Evolutionary conservation across 1,139 yeast genomes (phyloP).

Genomic region (Zygoascus sp.): DNA sequence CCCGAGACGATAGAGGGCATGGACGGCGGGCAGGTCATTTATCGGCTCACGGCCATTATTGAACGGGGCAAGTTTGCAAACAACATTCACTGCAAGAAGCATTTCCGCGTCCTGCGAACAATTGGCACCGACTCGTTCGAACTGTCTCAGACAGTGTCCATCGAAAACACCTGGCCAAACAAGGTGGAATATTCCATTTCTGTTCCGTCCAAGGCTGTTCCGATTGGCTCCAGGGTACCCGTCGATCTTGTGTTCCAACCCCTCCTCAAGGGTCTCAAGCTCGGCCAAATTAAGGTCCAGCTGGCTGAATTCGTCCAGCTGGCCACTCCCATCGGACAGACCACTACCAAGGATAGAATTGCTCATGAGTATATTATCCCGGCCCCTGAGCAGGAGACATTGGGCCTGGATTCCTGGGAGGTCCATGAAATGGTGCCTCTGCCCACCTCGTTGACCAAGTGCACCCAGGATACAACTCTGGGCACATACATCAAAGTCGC

Average conservation of each 20-base stretch:
- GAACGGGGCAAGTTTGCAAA: conserved; percentile 78
- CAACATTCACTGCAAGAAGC: conserved; percentile 63
- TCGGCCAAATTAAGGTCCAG: conserved; percentile 66
- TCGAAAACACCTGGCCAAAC: conserved; percentile 93
- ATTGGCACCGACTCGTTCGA: conserved; percentile 85
- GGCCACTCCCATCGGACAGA: conserved; percentile 50
- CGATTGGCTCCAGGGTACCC: conserved; percentile 77
- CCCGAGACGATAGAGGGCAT: conserved; percentile 90
- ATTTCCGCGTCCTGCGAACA: conserved; percentile 80
- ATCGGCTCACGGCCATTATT: conserved; percentile 70
- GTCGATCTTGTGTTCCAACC: conserved; percentile 74
- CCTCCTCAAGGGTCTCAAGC: conserved; percentile 66
- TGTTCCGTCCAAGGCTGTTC: conserved; percentile 83
- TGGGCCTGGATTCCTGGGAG: conserved; percentile 71
- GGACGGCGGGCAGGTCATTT: conserved; percentile 77
- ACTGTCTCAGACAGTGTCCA: conserved; percentile 85
- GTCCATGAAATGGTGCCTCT: conserved; percentile 53
- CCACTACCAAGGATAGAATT: conserved; percentile 45
- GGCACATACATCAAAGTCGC: conserved; percentile 56
- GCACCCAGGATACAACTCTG: conserved; percentile 79
- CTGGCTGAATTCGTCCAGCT: conserved; percentile 65
- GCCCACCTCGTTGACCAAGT: conserved; percentile 67
- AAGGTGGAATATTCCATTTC: conserved; percentile 88
- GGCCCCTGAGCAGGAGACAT: conserved; percentile 38
- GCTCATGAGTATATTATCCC: conserved; percentile 45